Base-by-base conservation (phyloP, 2,329 filamentous ascomycete species). In the Bipolaris oryzae region DNA sequence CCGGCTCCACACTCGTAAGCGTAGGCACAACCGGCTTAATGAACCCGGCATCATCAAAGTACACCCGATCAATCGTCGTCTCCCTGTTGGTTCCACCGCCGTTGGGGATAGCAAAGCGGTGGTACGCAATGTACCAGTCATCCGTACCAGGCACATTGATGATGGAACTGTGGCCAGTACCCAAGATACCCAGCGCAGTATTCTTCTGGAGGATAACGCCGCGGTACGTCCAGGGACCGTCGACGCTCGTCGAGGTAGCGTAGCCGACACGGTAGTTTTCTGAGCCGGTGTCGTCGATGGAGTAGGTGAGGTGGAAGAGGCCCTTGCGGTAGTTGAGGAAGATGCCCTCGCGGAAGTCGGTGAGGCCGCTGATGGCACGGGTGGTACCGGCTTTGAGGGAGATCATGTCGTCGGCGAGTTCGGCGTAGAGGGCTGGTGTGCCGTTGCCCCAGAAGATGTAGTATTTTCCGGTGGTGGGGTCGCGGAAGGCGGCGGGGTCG, bases 81-180 rank as follows among this genome's bases (percentile, higher is more conserved):
- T 69, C 69, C 3, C 69, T 50, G 20, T 55, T 50, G 9, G 66
- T 71, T 2, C 69, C 69, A 47, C 62, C 61, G 1, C 69, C 68
- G 25, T 54, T 55, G 0, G 68, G 67, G 37, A 72, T 69, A 6
- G 49, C 58, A 31, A 71, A 72, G 4, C 69, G 67, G 37, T 72
- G 68, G 41, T 72, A 72, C 5, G 63, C 66, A 47, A 72, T 71
- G 25, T 72, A 71, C 68, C 69, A 72, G 28, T 72, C 66, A 37
- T 70, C 68, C 1, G 69, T 70, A 0, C 60, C 60, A 1, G 69
- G 69, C 0, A 72, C 66, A 25, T 71, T 64, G n/a, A 72, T 53
- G 39, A 72, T 66, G 11, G 60, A 63, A 38, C 49, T 70, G 39
- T 72, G 69, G 0, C 68, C 69, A 0, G 69, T 68, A 1, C 44